Base-by-base conservation (phyloP, 2,329 filamentous ascomycete genomes). In the Colletotrichum spaethianum region DNA sequence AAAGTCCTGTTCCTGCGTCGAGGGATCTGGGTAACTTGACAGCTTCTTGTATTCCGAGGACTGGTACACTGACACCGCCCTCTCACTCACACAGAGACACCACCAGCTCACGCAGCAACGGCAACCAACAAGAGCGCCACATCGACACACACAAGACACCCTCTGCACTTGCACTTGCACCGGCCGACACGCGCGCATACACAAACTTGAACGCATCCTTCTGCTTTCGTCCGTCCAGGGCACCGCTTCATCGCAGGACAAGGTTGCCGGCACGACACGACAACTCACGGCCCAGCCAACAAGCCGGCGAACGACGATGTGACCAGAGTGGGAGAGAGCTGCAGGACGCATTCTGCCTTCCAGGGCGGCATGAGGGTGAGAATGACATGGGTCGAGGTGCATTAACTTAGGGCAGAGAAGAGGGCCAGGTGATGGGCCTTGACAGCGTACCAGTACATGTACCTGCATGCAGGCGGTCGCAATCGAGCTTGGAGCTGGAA, bases 381-480 rank as follows among this genome's bases (percentile, higher is more conserved):
- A 31, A 65, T 63, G 64, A 44, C 68, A 71, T 63, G 63, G 64
- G 64, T 57, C 26, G 16, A 57, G 48, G 57, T 63, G 64, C 50
- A 60, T 57, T 16, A 44, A 42, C 50, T 71, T 68, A 57, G 57
- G 67, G 55, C 67, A 70, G 56, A 71, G 50, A 62, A 36, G 33
- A 71, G 64, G 64, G 64, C 68, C 40, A 26, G 33, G 18, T 63
- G 57, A 44, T 68, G 59, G 59, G 69, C 56, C 33, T 62, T 42
- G 69, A 62, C 65, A 71, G 69, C 69, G 64, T 67, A 53, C 42
- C 50, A 63, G 57, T 67, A 64, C 70, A 55, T 72, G 60, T 70
- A 72, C 65, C 65, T 72, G 70, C 70, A 69, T 72, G 65, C 42
- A 36, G 63, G 53, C 26, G 52, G 65, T 53, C 59, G 65, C 65